phyloP scores from a whole-genome alignment of 176 grass and related monocot genomes.

The Oryza coarctata region DNA sequence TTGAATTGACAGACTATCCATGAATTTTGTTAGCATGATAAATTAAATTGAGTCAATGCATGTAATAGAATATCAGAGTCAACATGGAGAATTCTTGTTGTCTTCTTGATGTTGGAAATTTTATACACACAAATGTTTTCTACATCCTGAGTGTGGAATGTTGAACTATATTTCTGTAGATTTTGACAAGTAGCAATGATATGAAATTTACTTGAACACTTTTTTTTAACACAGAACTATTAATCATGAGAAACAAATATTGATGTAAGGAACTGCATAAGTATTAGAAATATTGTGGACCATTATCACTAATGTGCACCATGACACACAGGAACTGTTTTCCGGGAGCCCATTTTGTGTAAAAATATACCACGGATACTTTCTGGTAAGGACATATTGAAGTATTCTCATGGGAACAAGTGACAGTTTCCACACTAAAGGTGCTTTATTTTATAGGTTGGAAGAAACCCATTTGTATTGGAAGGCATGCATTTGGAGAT shows the following conservation, averaged over 20 bases:
- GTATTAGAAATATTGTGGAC: background rate
- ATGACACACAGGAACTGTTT: conserved; percentile 76
- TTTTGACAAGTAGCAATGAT: background rate
- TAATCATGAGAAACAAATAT: background rate
- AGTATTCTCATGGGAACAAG: background rate
- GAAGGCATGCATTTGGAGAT: conserved; percentile 97
- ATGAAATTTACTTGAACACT: background rate
- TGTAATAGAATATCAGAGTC: background rate
- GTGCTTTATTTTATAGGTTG: conserved; percentile 50
- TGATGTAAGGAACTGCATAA: background rate
- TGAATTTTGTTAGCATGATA: background rate
- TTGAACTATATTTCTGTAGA: background rate
- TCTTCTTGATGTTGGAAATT: background rate
- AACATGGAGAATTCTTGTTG: background rate
- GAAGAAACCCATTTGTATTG: conserved; percentile 97
- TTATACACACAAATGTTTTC: background rate
- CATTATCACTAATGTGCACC: conserved; percentile 3
- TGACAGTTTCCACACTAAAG: background rate
- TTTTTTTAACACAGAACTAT: background rate
- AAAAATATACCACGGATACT: conserved; percentile 74
- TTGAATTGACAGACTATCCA: background rate
- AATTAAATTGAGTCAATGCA: background rate
- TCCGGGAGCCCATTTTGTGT: conserved; percentile 94
- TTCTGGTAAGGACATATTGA: conserved; percentile 61
- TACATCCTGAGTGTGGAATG: background rate